A percentile compares a stretch with the other conserved stretches of the same genome.
Evolutionary conservation across 2,329 filamentous ascomycete species (phyloP).

Genomic region (Alternaria sp.): DNA sequence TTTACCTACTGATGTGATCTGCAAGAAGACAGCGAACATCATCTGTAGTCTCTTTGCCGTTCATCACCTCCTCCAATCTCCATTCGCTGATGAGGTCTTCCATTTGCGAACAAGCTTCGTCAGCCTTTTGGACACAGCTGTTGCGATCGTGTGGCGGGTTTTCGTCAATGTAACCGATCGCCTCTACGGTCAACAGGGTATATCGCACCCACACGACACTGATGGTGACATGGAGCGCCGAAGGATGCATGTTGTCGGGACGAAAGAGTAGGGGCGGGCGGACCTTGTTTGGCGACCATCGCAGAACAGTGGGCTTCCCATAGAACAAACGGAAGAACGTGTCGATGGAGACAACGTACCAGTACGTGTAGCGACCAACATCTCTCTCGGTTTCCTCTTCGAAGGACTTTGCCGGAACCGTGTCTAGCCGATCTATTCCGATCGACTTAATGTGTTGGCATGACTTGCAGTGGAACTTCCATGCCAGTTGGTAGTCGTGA

Average conservation of each 20-base stretch:
- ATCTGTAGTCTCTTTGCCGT: slow-evolving; percentile 1
- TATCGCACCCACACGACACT: slow-evolving; percentile 28
- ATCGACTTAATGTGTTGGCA: slow-evolving; percentile 30
- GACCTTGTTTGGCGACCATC: slow-evolving; percentile 25
- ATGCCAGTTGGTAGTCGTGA: slow-evolving; percentile 37
- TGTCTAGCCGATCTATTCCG: slow-evolving; percentile 31
- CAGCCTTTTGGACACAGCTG: slow-evolving; percentile 13
- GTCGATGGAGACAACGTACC: slow-evolving; percentile 32
- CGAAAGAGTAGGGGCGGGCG: slow-evolving; percentile 28
- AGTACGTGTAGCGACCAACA: slow-evolving; percentile 27
- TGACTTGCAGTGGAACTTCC: slow-evolving; percentile 38
- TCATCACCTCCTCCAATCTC: slow-evolving; percentile 23
- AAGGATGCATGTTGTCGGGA: slow-evolving; percentile 24
- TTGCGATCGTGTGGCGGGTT: neutral
- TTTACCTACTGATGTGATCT: slow-evolving; percentile 25
- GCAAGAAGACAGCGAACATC: slow-evolving; percentile 24
- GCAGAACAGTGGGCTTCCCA: slow-evolving; percentile 30
- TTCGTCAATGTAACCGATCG: slow-evolving; percentile 26
- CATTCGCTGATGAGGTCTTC: slow-evolving; percentile 20
- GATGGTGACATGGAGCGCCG: slow-evolving; percentile 17
- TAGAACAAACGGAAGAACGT: slow-evolving; percentile 36
- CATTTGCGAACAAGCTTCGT: slow-evolving; percentile 21
- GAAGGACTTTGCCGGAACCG: slow-evolving; percentile 19
- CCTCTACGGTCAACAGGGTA: slow-evolving; percentile 25
- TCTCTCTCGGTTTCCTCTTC: slow-evolving; percentile 32